A percentile compares a stretch with the other conserved stretches of the same genome.
phyloP scores from a whole-genome alignment of 306 rosid genomes.

The Echinosophora koreensis region DNA sequence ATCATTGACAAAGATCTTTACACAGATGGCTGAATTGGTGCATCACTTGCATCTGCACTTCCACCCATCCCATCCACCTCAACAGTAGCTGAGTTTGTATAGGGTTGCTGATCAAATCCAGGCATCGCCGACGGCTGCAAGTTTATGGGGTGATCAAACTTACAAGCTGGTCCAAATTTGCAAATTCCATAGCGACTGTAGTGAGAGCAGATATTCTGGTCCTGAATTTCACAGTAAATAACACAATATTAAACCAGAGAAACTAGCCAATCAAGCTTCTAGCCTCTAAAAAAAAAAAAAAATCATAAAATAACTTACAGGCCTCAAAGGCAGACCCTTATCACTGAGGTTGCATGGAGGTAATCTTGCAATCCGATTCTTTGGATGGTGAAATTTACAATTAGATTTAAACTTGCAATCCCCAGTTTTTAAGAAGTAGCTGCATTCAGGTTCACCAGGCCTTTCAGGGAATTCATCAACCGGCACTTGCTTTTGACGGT shows the following conservation, averaged over 20 bases:
- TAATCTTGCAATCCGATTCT: slow-evolving; percentile 57
- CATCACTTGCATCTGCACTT: slow-evolving; percentile 56
- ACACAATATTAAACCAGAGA: no score
- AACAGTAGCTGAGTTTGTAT: slow-evolving; percentile 46
- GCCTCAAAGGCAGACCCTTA: slow-evolving; percentile 95
- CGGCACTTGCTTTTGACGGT: slow-evolving; percentile 59
- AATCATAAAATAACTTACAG: slow-evolving; percentile 62
- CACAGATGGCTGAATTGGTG: slow-evolving; percentile 55
- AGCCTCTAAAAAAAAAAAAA: neutral
- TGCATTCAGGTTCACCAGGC: slow-evolving; percentile 96
- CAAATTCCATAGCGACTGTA: slow-evolving; percentile 93
- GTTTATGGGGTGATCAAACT: slow-evolving; percentile 72
- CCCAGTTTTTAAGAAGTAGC: slow-evolving; percentile 86
- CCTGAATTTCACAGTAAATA: slow-evolving; percentile 63
- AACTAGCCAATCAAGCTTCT: no score
- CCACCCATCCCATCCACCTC: slow-evolving; percentile 61
- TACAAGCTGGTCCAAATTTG: slow-evolving; percentile 94
- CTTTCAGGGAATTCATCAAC: slow-evolving; percentile 83
- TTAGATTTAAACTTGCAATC: slow-evolving; percentile 81
- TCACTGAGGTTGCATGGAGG: slow-evolving; percentile 73
- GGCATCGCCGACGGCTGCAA: slow-evolving; percentile 52
- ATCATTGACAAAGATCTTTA: slow-evolving; percentile 47
- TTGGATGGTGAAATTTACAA: slow-evolving; percentile 97
- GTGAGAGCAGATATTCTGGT: slow-evolving; percentile 73
- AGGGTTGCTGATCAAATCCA: slow-evolving; percentile 62